phyloP scores from a whole-genome alignment of 805 yeast species.

The Yamadazyma laniorum region DNA sequence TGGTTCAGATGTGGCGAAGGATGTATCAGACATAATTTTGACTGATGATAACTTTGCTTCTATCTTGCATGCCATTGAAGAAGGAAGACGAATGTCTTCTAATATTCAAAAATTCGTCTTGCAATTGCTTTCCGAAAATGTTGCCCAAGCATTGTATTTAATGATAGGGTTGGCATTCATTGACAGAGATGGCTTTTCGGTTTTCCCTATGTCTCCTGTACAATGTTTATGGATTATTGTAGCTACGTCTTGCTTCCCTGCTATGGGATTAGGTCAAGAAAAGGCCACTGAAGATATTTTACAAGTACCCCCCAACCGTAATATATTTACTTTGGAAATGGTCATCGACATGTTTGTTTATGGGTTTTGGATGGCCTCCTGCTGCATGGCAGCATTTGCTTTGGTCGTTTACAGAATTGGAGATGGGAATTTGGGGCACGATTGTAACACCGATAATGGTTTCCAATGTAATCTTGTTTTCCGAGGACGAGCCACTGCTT shows the following conservation, averaged over 20 bases:
- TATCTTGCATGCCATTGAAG: constrained; percentile 70
- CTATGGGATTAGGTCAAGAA: constrained; percentile 49
- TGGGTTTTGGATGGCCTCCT: constrained; percentile 70
- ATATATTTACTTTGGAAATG: constrained; percentile 65
- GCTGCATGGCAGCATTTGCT: constrained; percentile 67
- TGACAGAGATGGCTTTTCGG: constrained; percentile 62
- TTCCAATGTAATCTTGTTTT: constrained; percentile 60
- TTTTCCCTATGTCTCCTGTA: constrained; percentile 66
- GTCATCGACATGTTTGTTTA: constrained; percentile 67
- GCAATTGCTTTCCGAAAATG: constrained; percentile 34
- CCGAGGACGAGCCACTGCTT: constrained; percentile 72
- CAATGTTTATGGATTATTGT: constrained; percentile 36
- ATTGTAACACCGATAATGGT: constrained; percentile 55
- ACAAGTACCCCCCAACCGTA: constrained; percentile 62
- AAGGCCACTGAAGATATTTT: constrained; percentile 61
- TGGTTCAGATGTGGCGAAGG: constrained; percentile 97
- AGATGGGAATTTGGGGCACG: constrained; percentile 58
- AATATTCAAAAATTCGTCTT: constrained; percentile 35
- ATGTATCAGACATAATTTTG: constrained; percentile 93
- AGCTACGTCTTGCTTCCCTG: constrained; percentile 37
- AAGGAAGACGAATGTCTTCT: constrained; percentile 32
- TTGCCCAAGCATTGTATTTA: constrained; percentile 59
- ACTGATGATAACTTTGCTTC: constrained; percentile 95
- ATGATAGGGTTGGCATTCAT: constrained; percentile 72
- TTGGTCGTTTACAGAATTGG: constrained; percentile 67